Evolutionary conservation across 257 asterid species (phyloP), one percentile per base, ranked within the genome.

Genomic region (Capsicum chinense): DNA sequence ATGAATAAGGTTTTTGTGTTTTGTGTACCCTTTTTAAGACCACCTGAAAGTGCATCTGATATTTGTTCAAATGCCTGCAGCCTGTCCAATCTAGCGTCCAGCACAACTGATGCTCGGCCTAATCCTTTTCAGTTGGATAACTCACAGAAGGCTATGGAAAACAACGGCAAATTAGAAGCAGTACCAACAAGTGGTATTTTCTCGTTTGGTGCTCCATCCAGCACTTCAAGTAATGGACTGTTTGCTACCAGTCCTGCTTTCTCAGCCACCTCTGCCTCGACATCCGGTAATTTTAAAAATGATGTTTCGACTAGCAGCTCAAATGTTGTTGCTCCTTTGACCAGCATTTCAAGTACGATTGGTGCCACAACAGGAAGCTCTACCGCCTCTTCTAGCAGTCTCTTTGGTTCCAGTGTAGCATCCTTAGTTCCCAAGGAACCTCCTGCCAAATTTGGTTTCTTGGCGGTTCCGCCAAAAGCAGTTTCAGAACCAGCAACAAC

Each of bases 101-200:
- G 73, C 80, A 81, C 90, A 67, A 62, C 85, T 63, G 88, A 79
- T 86, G 83, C 83, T 83, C 64, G 64, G 63, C 74, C 66, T 56
- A 80, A 73, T 84, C 78, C 84, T 81, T 80, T 87, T 0, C 91
- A 48, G 70, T 83, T 88, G 19, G 92, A 85, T 54, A 88, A 83
- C 82, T 81, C 85, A 70, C 84, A 21, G n/a, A 88, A 87, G 85
- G 83, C 86, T 44, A 91, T 81, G 64, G 90, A 84, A 63, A 47
- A 63, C 60, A 93, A 86, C 67, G 98, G 90, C 66, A 87, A 84
- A 81, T 76, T 87, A 81, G 92, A 85, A 37, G 33, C 80, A 76
- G 56, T 64, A 5, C 39, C 88, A 70, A 21, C 87, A 39, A 63
- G 68, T 35, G 60, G 69, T 10, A 56, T 78, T 56, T 56, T 86